Base-by-base conservation (phyloP, 1,284 basidiomycete species). In the Ustilago shanxiensis region DNA sequence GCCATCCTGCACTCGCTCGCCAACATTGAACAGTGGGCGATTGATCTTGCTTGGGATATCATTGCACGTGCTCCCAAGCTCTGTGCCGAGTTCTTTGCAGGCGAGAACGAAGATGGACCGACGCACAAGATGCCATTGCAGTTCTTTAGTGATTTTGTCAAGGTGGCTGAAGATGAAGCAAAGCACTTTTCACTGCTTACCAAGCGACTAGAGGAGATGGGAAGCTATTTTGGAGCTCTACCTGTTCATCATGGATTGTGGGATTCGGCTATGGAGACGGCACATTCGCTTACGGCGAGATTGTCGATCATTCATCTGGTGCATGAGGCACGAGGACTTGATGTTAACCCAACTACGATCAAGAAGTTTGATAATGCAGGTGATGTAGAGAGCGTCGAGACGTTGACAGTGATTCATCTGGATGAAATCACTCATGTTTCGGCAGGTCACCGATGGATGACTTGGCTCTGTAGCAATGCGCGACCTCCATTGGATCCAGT, bases 21-120 rank as follows among this genome's bases (percentile, higher is more conserved):
- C 1, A 94, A 94, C 84, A 94, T 96, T 59, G 94, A 95, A 81
- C 93, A 94, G 83, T 96, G 93, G 92, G 94, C 94, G 18, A 84
- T 86, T 33, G 85, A 87, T 59, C 74, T 87, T n/a, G 83, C 86
- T 2, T 86, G 83, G 70, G 85, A 86, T 81, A 94, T 94, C 70
- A 93, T 94, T 81, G 93, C 91, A 2, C 90, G 93, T 14, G 81
- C 73, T 13, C 79, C 80, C 29, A 61, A 73, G 28, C 72, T 84
- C 18, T 82, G 74, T 29, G 83, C 82, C 1, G 45, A 47, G 3
- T 70, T 75, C 56, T 72, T 71, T 51, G 37, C 49, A 8, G 54
- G 35, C 10, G 55, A 70, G 26, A 51, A 66, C 33, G 59, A 64
- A 53, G 64, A 72, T 26, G 60, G n/a, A 28, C 37, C 68, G 16